phyloP scores from a whole-genome alignment of 2,329 filamentous ascomycete genomes.

The Clonostachys chloroleuca region DNA sequence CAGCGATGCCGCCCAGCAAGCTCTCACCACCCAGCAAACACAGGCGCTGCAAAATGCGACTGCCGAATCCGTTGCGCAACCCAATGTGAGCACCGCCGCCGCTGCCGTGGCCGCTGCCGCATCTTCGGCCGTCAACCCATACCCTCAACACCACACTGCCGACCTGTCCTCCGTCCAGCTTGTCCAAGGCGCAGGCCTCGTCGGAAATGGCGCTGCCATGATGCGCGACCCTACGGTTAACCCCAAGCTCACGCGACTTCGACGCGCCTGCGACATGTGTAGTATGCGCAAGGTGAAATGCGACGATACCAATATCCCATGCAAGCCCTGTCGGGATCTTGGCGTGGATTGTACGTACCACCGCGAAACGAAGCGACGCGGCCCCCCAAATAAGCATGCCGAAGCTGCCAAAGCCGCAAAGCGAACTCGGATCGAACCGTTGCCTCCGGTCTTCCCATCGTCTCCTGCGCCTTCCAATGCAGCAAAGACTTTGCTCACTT shows the following conservation, averaged over 20 bases:
- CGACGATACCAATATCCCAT: conserved; percentile 51
- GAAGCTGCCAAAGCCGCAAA: conserved; percentile 52
- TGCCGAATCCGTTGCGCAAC: conserved; percentile 21
- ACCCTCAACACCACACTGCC: conserved; percentile 1
- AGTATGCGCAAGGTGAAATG: conserved; percentile 60
- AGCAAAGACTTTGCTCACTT: conserved; percentile 43
- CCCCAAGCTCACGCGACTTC: conserved; percentile 49
- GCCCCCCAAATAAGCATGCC: conserved; percentile 55
- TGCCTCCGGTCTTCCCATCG: conserved; percentile 2
- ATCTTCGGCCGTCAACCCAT: background rate
- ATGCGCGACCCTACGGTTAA: conserved; percentile 36
- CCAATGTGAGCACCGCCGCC: conserved; percentile 1
- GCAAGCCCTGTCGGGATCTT: conserved; percentile 51
- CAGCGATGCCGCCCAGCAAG: conserved; percentile 33
- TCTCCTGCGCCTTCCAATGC: conserved; percentile 35
- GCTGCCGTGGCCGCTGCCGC: conserved; percentile 6
- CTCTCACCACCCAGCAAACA: conserved; percentile 21
- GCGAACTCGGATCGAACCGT: conserved; percentile 31
- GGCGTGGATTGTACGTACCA: conserved; percentile 54
- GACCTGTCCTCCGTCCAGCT: conserved; percentile 1
- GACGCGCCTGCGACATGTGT: conserved; percentile 58
- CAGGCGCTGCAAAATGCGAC: conserved; percentile 32
- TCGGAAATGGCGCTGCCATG: conserved; percentile 8
- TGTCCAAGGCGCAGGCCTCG: background rate
- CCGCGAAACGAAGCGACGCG: conserved; percentile 52